Evolutionary conservation across 345 rosid species (phyloP), one percentile per base, ranked within the genome.

Genomic region (Carallia pectinifolia): DNA sequence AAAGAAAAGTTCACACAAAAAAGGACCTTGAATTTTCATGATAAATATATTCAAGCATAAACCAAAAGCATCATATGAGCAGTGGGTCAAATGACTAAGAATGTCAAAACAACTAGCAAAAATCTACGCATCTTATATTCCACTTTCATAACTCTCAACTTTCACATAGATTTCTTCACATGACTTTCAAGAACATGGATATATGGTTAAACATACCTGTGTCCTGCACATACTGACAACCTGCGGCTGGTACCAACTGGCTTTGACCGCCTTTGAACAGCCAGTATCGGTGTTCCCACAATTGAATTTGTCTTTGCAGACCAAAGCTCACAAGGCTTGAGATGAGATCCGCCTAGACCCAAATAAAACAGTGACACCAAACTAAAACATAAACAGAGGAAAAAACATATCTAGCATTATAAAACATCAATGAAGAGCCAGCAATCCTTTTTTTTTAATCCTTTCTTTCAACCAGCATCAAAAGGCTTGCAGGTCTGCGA

Each of bases 201-300:
- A 36, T 10, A 38, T 59, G 27, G 16, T 53, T 44, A 16, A 54
- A 55, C 81, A 10, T 85, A 88, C 93, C 78, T 72, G 68, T 90
- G 84, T 62, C 79, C 85, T 6, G 92, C 90, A 78, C 74, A 81
- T 74, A 90, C 83, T 15, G 87, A 71, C 53, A 85, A 69, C 67
- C 69, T 83, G 73, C 7, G 71, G 66, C 58, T 76, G 53, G 72
- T 48, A 60, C 66, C 70, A 58, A 44, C 44, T 39, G 52, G 79
- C 29, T 71, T 77, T 53, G 77, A 60, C 68, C 84, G 85, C 80
- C 80, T 83, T 36, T 58, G 85, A 64, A 81, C 68, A 6, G 66
- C 65, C 76, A 90, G 68, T 29, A 67, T 76, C 4, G 81, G 78
- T 61, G 83, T 69, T 66, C 76, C 82, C 61, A 66, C 78, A 59